Percentiles rank a stretch among this genome's conserved stretches.
Conservation (phyloP, 768 basidiomycete species). For the Clitopilus hobsonii region DNA sequence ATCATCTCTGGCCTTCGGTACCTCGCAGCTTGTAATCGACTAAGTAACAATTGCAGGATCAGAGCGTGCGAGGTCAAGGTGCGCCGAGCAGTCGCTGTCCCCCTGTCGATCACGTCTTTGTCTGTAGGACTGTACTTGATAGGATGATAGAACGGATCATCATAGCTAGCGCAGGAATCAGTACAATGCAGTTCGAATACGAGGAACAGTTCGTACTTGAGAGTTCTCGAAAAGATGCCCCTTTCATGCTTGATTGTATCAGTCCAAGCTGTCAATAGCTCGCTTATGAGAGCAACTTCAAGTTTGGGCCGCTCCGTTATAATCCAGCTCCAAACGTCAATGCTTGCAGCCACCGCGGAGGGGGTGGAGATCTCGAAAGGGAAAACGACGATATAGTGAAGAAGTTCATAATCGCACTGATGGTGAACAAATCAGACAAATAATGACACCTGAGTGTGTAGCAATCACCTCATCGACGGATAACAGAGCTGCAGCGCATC, state of each 20-base stretch:
- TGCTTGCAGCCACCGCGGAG: conserved; percentile 76
- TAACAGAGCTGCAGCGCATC: conserved; percentile 80
- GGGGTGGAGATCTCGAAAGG: conserved; percentile 91
- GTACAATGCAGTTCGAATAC: neutral
- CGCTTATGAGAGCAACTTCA: conserved; percentile 81
- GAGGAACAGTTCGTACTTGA: conserved; percentile 58
- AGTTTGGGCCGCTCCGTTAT: conserved; percentile 79
- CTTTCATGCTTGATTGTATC: conserved; percentile 70
- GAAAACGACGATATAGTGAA: conserved; percentile 82
- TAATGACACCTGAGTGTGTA: neutral
- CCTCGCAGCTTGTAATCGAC: conserved; percentile 89
- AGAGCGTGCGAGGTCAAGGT: conserved; percentile 80
- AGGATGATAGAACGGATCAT: conserved; percentile 83
- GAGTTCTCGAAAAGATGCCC: conserved; percentile 76
- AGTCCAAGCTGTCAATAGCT: conserved; percentile 86
- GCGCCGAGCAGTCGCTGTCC: conserved; percentile 62
- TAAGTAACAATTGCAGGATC: conserved; percentile 84
- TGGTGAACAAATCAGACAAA: neutral
- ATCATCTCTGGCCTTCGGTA: conserved; percentile 84
- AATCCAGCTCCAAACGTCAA: conserved; percentile 96
- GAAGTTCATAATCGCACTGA: conserved; percentile 79
- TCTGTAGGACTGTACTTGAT: conserved; percentile 90
- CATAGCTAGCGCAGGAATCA: conserved; percentile 47
- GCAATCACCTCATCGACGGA: conserved; percentile 53
- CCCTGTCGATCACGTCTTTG: conserved; percentile 75